Percentiles rank a stretch among this genome's conserved stretches.
phyloP scores from a whole-genome alignment of 2,329 filamentous ascomycete species.

The Fusarium sp. region DNA sequence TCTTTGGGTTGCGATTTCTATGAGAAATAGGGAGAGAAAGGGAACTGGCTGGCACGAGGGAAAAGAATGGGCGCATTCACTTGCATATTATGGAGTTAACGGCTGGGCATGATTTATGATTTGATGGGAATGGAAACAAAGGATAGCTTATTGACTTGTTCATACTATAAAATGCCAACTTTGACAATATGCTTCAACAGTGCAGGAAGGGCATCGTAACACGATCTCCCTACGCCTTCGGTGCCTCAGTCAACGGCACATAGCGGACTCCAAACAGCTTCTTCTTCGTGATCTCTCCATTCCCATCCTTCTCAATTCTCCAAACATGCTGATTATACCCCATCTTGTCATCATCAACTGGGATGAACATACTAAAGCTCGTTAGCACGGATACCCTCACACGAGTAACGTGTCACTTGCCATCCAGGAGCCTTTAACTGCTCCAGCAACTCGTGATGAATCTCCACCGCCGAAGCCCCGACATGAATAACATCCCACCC shows the following conservation, averaged over 20 bases:
- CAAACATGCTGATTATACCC: constrained; percentile 73
- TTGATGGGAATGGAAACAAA: background rate
- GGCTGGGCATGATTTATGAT: constrained; percentile 4
- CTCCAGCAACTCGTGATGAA: constrained; percentile 78
- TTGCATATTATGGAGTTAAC: constrained; percentile 6
- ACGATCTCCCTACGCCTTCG: constrained; percentile 45
- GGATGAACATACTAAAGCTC: constrained; percentile 75
- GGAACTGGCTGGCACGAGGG: background rate
- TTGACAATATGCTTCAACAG: background rate
- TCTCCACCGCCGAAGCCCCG: constrained; percentile 81
- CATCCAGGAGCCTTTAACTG: constrained; percentile 84
- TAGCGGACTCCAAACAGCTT: constrained; percentile 79
- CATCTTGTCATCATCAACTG: constrained; percentile 68
- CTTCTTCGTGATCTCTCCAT: constrained; percentile 70
- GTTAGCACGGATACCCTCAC: constrained; percentile 18
- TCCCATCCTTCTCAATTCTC: constrained; percentile 76
- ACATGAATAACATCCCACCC: constrained; percentile 96
- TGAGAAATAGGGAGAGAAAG: background rate
- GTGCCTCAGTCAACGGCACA: constrained; percentile 80
- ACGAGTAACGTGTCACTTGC: constrained; percentile 47
- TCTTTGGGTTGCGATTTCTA: constrained; percentile 26
- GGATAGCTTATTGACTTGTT: background rate
- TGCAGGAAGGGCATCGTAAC: background rate
- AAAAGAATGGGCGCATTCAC: background rate
- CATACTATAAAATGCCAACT: background rate